Conservation (phyloP, 1,139 yeast genomes). For the Scheffersomyces illinoinensis region DNA sequence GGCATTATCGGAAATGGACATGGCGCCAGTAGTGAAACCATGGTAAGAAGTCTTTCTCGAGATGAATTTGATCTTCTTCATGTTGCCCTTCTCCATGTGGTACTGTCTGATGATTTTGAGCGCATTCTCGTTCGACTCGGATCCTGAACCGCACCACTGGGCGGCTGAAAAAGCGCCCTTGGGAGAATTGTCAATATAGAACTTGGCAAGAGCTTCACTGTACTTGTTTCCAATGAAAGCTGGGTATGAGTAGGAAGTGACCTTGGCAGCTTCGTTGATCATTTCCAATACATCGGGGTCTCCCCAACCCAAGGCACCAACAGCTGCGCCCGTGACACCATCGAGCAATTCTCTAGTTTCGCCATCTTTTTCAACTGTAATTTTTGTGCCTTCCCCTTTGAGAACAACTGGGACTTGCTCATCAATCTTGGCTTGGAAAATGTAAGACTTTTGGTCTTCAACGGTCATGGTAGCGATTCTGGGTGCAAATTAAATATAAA, state of each 20-base stretch:
- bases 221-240: slow-evolving; percentile 41
- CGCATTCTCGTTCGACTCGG: slow-evolving; percentile 63
- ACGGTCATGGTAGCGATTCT: slow-evolving; percentile 2
- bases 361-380: slow-evolving; percentile 51
- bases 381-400: slow-evolving; percentile 49
- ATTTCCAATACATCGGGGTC: slow-evolving; percentile 52
- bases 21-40: slow-evolving; percentile 58
- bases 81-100: slow-evolving; percentile 51
- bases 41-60: slow-evolving; percentile 58
- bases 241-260: slow-evolving; percentile 47
- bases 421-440: slow-evolving; percentile 44
- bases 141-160: slow-evolving; percentile 59
- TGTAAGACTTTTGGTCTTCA: slow-evolving; percentile 20
- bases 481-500: neutral
- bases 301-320: slow-evolving; percentile 60
- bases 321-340: slow-evolving; percentile 68
- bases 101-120: slow-evolving; percentile 58
- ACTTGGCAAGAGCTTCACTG: slow-evolving; percentile 54
- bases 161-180: slow-evolving; percentile 55
- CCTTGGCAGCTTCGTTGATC: slow-evolving; percentile 50
- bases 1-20: slow-evolving; percentile 47
- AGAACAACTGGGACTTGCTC: slow-evolving; percentile 43
- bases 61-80: slow-evolving; percentile 50
- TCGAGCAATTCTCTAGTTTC: slow-evolving; percentile 44
- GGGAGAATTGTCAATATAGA: slow-evolving; percentile 54